Conservation (phyloP, 1,284 basidiomycete species). For the Trichosporon faecale region DNA sequence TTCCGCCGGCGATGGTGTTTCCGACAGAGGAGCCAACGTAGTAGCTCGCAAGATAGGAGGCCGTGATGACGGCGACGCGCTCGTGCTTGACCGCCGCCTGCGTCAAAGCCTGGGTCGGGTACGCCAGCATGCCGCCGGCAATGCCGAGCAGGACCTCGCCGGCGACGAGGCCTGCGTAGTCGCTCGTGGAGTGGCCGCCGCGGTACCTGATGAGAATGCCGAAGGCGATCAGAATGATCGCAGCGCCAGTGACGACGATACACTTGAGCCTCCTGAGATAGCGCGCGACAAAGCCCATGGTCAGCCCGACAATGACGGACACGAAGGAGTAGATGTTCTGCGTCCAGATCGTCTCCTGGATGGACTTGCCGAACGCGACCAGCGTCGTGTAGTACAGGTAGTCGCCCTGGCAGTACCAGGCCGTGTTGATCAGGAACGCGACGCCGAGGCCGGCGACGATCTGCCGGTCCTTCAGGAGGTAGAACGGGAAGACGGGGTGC, state of each 20-base stretch:
- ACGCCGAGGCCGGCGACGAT: conserved; percentile 49
- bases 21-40: conserved; percentile 52
- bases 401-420: conserved; percentile 50
- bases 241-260: conserved; percentile 47
- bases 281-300: conserved; percentile 48
- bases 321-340: conserved; percentile 52
- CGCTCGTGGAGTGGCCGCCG: conserved; percentile 35
- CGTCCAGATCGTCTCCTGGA: conserved; percentile 49
- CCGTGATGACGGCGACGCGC: conserved; percentile 49
- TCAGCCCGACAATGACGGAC: conserved; percentile 47
- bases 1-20: conserved; percentile 51
- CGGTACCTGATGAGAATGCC: conserved; percentile 53
- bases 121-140: conserved; percentile 50
- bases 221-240: conserved; percentile 42
- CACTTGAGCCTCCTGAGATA: conserved; percentile 50
- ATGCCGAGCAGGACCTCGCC: conserved; percentile 53
- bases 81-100: conserved; percentile 53
- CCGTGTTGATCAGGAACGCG: conserved; percentile 50
- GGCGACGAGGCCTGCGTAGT: conserved; percentile 47
- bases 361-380: conserved; percentile 49
- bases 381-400: conserved; percentile 51
- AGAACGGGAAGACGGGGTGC: conserved; percentile 51
- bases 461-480: conserved; percentile 49
- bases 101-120: conserved; percentile 51
- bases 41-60: conserved; percentile 51